phyloP scores from a whole-genome alignment of 2,329 filamentous ascomycete species.

The Pseudogymnoascus sp. region DNA sequence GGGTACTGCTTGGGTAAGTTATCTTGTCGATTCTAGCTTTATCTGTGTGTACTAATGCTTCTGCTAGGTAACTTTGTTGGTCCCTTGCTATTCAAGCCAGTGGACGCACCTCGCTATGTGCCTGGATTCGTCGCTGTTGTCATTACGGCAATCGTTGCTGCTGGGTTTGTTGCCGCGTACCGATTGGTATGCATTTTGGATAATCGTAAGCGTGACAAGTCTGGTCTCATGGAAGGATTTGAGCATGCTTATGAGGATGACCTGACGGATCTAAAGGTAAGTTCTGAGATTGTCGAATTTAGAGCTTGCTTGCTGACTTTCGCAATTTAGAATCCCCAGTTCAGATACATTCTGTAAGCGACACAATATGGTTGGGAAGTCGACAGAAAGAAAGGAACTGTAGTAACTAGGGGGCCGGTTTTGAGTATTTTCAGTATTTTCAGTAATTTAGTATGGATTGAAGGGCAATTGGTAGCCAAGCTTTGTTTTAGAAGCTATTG shows the following conservation, averaged over 20 bases:
- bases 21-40: constrained; percentile 34
- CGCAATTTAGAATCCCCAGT: constrained; percentile 8
- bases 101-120: constrained; percentile 33
- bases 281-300: background rate
- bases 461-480: background rate
- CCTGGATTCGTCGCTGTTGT: constrained; percentile 34
- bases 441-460: background rate
- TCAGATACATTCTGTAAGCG: constrained; percentile 4
- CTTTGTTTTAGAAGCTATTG: background rate
- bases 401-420: background rate
- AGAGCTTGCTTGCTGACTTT: background rate
- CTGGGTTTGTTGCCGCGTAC: background rate
- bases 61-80: constrained; percentile 23
- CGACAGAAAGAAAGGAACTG: background rate
- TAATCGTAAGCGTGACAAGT: constrained; percentile 5
- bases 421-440: background rate
- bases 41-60: background rate
- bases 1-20: constrained; percentile 44
- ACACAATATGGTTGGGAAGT: background rate
- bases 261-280: constrained; percentile 9
- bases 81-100: constrained; percentile 33
- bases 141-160: background rate
- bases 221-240: constrained; percentile 8
- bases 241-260: constrained; percentile 12
- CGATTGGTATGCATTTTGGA: background rate